phyloP scores from a whole-genome alignment of 768 basidiomycete genomes.

The Rhizopogon vinicolor region DNA sequence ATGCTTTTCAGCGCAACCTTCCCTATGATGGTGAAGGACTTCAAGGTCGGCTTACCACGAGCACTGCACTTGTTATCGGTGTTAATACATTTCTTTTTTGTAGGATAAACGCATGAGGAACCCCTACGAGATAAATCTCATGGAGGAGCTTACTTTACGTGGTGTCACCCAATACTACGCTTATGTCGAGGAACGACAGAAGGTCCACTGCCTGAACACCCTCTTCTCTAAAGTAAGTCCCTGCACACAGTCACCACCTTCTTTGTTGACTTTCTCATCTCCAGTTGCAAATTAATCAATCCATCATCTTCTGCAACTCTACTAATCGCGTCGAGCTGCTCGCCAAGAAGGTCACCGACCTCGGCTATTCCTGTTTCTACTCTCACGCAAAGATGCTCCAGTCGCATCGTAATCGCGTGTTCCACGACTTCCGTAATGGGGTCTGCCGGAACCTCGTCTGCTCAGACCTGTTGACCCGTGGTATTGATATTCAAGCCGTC shows the following conservation, averaged over 20 bases:
- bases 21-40: constrained; percentile 98
- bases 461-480: constrained; percentile 94
- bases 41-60: constrained; percentile 59
- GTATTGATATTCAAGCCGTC: constrained; percentile 99
- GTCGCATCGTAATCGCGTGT: constrained; percentile 97
- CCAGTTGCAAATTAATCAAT: constrained; percentile 99
- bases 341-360: constrained; percentile 98
- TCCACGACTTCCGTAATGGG: constrained; percentile 99
- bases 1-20: constrained; percentile 99
- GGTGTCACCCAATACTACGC: constrained; percentile 99
- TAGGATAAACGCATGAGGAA: constrained; percentile 95
- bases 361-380: constrained; percentile 99
- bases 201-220: constrained; percentile 99
- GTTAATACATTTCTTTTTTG: constrained; percentile 9
- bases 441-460: constrained; percentile 99
- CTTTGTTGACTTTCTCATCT: constrained; percentile 3
- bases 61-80: constrained; percentile 4
- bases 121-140: constrained; percentile 98
- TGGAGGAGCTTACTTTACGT: constrained; percentile 98
- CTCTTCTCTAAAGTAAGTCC: constrained; percentile 87
- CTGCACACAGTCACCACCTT: background rate
- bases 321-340: constrained; percentile 99
- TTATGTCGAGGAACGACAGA: constrained; percentile 98
- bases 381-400: constrained; percentile 99
- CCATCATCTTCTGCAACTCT: constrained; percentile 99